Evolutionary conservation across 1,284 basidiomycete species (phyloP), one percentile per base, ranked within the genome.

Genomic region (Trametes versicolor): DNA sequence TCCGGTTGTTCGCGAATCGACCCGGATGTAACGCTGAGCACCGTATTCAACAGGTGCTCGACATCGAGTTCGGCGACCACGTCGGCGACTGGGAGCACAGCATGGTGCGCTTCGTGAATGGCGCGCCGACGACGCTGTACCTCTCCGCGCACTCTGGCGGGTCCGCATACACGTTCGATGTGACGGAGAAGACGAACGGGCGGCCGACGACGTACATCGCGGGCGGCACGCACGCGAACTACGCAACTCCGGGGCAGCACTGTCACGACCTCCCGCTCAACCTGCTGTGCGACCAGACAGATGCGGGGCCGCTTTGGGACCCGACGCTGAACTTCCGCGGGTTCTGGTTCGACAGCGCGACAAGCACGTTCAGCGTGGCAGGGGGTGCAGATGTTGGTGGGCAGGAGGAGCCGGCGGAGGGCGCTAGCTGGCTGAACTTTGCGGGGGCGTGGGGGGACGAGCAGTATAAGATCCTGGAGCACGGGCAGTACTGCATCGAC

Each of bases 21-120:
- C 3, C 21, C 29, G 37, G 29, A 29, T 12, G 36, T 13, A 10
- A 15, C 10, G 27, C 57, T 49, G 10, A 51, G 47, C 9, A 53
- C 19, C 19, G 9, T 12, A 19, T 17, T 19, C n/a, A 41, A n/a
- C 56, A 75, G 65, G 73, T 75, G 29, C 70, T 75, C 21, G 76
- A 68, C 48, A 62, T 74, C 19, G 66, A 70, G 53, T 74, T 75
- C 54, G 71, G 73, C 29, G 68, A 74, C 59, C 73, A 75, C 58
- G 73, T 78, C 58, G 77, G 78, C 8, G 78, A 80, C 62, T 78
- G 77, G 78, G 78, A 80, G 67, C 76, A 79, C 67, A 73, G 72
- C 50, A 78, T 78, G 77, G 72, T 79, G 17, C 76, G 78, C 43
- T 79, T 79, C 67, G 63, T 73, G 34, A 71, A 77, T 71, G 75